A percentile compares a stretch with the other conserved stretches of the same genome.
Evolutionary conservation across 345 rosid genomes (phyloP).

Genomic region (Lepidium africanum): DNA sequence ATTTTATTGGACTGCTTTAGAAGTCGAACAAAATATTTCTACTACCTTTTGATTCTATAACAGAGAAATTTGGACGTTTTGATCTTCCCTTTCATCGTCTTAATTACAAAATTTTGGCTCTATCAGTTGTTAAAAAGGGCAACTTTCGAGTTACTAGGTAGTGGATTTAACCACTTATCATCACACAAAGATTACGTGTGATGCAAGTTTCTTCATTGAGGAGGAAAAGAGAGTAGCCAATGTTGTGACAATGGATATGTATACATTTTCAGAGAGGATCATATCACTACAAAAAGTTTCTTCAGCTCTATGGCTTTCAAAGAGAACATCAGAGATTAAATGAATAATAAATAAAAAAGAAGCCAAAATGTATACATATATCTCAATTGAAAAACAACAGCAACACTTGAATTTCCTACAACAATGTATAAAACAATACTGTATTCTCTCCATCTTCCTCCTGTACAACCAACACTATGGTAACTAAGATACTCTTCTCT

Average conservation of each 20-base stretch:
- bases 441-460: background rate
- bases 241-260: background rate
- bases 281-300: background rate
- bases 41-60: background rate
- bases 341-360: background rate
- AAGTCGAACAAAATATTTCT: background rate
- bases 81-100: background rate
- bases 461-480: conserved; percentile 10
- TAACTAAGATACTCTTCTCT: background rate
- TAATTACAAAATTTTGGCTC: background rate
- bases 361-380: background rate
- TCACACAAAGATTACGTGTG: background rate
- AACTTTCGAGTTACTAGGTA: background rate
- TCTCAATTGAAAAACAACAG: background rate
- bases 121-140: background rate
- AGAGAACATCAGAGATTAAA: background rate
- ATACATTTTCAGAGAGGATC: background rate
- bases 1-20: background rate
- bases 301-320: background rate
- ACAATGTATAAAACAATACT: background rate
- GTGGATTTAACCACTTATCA: too few species aligned
- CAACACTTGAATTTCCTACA: background rate
- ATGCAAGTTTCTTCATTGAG: background rate
- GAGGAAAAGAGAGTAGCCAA: background rate
- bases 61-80: background rate